Evolutionary conservation across 306 rosid genomes (phyloP).

Genomic region (Fragaria nilgerrensis): DNA sequence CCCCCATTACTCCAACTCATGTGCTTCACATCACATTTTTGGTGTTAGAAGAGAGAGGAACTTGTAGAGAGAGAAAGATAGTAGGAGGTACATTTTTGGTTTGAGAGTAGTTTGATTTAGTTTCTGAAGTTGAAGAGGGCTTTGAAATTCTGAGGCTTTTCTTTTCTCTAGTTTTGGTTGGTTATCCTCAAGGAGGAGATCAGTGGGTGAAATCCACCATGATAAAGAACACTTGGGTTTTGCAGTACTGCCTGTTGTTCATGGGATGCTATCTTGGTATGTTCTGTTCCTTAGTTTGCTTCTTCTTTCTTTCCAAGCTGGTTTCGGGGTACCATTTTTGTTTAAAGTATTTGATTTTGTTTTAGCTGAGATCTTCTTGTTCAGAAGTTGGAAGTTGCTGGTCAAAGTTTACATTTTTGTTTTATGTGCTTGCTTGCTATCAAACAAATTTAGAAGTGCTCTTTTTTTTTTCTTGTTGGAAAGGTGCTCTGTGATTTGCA

Average conservation of each 20-base stretch:
- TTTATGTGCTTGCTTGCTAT: background rate
- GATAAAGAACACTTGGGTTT: conserved; percentile 45
- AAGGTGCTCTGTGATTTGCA: conserved; percentile 8
- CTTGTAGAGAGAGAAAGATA: background rate
- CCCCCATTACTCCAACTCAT: conserved; percentile 10
- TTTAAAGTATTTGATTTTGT: background rate
- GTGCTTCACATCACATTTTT: background rate
- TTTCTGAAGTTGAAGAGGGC: background rate
- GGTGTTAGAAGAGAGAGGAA: background rate
- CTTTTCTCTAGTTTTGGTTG: background rate
- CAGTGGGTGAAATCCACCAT: conserved; percentile 11
- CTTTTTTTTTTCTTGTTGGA: background rate
- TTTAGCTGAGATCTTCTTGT: conserved; percentile 20
- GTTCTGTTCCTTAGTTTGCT: conserved; percentile 18
- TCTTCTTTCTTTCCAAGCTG: background rate
- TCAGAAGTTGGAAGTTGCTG: conserved; percentile 11
- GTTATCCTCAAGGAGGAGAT: background rate
- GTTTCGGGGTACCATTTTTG: background rate
- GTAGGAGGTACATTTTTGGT: no score
- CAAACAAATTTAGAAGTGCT: background rate
- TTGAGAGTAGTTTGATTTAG: background rate
- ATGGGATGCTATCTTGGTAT: conserved; percentile 57
- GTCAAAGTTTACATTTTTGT: background rate
- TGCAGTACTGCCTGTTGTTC: conserved; percentile 37
- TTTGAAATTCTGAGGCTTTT: background rate